phyloP scores from a whole-genome alignment of 2,329 filamentous ascomycete genomes.

The Whalleya microplaca region DNA sequence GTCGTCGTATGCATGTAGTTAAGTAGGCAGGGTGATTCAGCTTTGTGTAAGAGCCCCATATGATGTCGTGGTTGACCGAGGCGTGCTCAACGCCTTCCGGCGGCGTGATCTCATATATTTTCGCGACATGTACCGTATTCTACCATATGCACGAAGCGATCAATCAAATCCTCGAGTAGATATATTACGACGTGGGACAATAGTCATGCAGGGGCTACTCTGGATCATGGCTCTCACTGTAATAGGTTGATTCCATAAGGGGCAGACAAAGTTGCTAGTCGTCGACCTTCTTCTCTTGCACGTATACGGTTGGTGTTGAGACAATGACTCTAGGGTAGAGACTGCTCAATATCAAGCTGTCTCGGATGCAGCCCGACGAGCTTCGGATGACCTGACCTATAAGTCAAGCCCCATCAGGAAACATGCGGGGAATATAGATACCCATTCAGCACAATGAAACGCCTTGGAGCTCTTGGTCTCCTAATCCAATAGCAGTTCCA shows the following conservation, averaged over 20 bases:
- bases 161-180: neutral
- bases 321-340: neutral
- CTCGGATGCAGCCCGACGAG: neutral
- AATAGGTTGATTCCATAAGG: neutral
- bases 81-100: neutral
- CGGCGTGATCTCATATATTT: neutral
- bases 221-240: neutral
- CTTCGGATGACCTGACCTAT: neutral
- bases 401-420: neutral
- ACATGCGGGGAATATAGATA: neutral
- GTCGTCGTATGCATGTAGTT: neutral
- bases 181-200: neutral
- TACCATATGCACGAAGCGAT: neutral
- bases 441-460: neutral
- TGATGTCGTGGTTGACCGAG: neutral
- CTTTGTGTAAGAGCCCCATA: neutral
- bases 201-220: neutral
- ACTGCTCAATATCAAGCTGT: neutral
- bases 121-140: neutral
- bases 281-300: neutral
- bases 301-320: neutral
- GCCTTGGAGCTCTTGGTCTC: neutral
- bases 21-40: neutral
- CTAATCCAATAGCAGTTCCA: neutral
- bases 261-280: neutral